Evolutionary conservation across 352 stramenopile species (phyloP).

Genomic region (Pythium graminicola): DNA sequence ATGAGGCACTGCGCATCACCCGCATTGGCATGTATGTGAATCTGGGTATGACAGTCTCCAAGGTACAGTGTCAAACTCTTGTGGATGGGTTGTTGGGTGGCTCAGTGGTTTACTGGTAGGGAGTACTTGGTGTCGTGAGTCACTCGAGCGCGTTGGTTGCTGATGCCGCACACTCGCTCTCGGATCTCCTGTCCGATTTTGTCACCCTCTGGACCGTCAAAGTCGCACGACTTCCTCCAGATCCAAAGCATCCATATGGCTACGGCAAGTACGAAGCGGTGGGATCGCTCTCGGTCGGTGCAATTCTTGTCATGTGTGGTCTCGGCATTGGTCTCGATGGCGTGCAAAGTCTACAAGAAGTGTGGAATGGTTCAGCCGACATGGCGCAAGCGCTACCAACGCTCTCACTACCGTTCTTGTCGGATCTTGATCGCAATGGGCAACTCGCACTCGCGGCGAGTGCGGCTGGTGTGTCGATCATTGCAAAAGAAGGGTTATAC

Average conservation of each 20-base stretch:
- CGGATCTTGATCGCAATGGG: slow-evolving; percentile 45
- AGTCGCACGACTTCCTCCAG: slow-evolving; percentile 89
- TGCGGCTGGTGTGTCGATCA: slow-evolving; percentile 87
- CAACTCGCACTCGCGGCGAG: slow-evolving; percentile 73
- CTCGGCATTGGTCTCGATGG: slow-evolving; percentile 64
- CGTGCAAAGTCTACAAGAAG: slow-evolving; percentile 65
- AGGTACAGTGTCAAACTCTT: slow-evolving; percentile 37
- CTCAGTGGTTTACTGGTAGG: slow-evolving; percentile 23
- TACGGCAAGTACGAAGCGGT: slow-evolving; percentile 89
- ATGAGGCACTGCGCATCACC: slow-evolving; percentile 85
- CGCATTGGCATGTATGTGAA: slow-evolving; percentile 92
- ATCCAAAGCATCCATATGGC: slow-evolving; percentile 89
- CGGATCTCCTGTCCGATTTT: slow-evolving; percentile 94
- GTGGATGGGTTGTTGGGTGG: no score
- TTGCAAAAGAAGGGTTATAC: slow-evolving; percentile 92
- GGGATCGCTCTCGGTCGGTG: slow-evolving; percentile 78
- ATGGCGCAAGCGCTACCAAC: slow-evolving; percentile 22
- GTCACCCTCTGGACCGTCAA: slow-evolving; percentile 94
- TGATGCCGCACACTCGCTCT: slow-evolving; percentile 94
- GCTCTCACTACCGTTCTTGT: slow-evolving; percentile 41
- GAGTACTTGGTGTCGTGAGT: slow-evolving; percentile 59
- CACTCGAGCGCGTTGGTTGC: slow-evolving; percentile 92
- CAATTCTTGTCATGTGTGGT: slow-evolving; percentile 73
- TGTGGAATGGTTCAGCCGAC: slow-evolving; percentile 35
- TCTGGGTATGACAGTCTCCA: slow-evolving; percentile 84